Percentiles rank a stretch among this genome's conserved stretches.
phyloP scores from a whole-genome alignment of 164 flowering plant genomes.

The Umbellularia californica region DNA sequence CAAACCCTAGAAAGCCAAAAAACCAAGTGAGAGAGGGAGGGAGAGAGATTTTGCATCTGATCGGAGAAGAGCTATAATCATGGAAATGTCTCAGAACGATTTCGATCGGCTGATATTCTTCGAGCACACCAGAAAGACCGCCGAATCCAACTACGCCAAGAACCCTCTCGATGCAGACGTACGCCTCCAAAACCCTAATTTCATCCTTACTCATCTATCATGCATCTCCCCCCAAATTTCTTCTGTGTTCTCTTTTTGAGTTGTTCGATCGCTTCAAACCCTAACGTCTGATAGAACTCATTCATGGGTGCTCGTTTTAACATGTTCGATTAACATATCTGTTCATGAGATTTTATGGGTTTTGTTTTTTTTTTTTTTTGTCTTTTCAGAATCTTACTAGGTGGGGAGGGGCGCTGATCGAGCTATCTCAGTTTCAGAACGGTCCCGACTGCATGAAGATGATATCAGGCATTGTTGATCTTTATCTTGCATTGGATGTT shows the following conservation, averaged over 20 bases:
- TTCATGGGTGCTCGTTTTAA: no score
- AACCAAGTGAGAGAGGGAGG: not conserved
- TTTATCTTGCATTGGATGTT: not conserved
- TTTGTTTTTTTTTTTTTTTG: not conserved
- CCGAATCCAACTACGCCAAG: slow-evolving; percentile 49
- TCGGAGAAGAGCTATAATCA: slow-evolving; percentile 3
- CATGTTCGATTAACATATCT: not conserved
- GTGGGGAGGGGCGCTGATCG: slow-evolving; percentile 87
- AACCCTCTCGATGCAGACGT: slow-evolving; percentile 82
- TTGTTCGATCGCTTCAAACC: not conserved
- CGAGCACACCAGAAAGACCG: slow-evolving; percentile 67
- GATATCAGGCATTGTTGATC: slow-evolving; percentile 43
- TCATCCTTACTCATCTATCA: not conserved
- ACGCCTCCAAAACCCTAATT: not conserved
- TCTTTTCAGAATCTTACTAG: slow-evolving; percentile 63
- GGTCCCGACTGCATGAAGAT: slow-evolving; percentile 48
- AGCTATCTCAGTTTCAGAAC: slow-evolving; percentile 65
- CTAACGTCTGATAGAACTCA: not conserved
- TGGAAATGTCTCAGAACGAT: slow-evolving; percentile 52
- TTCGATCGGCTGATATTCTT: slow-evolving; percentile 68
- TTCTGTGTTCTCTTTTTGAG: not conserved
- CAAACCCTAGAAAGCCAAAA: not conserved
- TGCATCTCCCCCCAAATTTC: no score
- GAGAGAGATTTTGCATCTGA: not conserved
- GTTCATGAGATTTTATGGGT: not conserved